Percentiles rank a stretch among this genome's conserved stretches.
Conservation (phyloP, 352 stramenopile genomes). For the Pythium sp. region DNA sequence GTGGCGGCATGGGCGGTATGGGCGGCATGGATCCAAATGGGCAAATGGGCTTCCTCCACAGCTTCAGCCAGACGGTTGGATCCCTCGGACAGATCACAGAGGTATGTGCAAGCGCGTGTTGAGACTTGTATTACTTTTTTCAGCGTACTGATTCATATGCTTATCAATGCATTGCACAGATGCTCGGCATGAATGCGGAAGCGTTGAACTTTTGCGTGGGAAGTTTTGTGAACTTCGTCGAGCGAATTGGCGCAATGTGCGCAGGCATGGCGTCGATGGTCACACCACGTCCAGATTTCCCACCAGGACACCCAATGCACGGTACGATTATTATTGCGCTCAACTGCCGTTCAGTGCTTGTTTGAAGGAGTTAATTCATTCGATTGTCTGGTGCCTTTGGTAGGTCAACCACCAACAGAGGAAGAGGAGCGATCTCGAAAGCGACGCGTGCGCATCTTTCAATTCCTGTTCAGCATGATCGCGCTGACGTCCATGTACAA, state of each 20-base stretch:
- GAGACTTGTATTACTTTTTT: neutral
- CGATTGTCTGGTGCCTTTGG: neutral
- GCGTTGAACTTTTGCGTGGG: conserved; percentile 73
- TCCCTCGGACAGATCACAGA: conserved; percentile 75
- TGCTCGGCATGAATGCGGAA: conserved; percentile 78
- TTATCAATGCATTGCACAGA: conserved; percentile 16
- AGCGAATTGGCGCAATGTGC: conserved; percentile 77
- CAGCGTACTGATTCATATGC: conserved; percentile 1
- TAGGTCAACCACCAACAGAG: conserved; percentile 58
- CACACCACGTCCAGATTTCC: conserved; percentile 56
- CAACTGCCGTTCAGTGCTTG: no score
- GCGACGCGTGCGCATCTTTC: conserved; percentile 74
- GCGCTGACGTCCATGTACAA: conserved; percentile 58
- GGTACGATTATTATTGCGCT: conserved; percentile 24
- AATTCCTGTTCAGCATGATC: conserved; percentile 71
- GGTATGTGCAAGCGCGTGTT: conserved; percentile 18
- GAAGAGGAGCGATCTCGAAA: conserved; percentile 72
- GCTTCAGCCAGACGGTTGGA: conserved; percentile 67
- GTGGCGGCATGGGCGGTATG: conserved; percentile 21
- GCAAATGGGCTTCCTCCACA: conserved; percentile 57
- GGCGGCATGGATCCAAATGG: conserved; percentile 55
- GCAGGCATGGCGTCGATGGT: conserved; percentile 67
- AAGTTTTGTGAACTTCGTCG: conserved; percentile 83
- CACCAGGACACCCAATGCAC: conserved; percentile 71
- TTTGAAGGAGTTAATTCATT: neutral